These are phyloP conservation scores for Phycomyces blakesleeanus DNA, from an alignment of 192 early-diverging fungal genomes.

Conservation along the genomic window DNA sequence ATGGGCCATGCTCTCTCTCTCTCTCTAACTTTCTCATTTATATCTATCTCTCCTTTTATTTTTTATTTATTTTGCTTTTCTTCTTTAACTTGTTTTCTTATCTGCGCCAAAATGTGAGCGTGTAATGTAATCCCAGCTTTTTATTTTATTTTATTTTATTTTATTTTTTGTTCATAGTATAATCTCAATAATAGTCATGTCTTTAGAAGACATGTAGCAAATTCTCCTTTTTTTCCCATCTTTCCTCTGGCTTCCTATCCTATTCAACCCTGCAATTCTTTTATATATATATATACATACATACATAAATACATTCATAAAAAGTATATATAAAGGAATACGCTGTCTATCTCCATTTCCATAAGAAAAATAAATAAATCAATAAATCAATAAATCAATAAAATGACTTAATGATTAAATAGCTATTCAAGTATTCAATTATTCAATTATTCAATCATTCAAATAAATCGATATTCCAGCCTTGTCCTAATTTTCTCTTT, in stretches of 20 bases:
- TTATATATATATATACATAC: background rate
- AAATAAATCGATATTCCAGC: no score
- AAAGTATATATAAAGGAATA: background rate
- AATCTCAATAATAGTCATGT: background rate
- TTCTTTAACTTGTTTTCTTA: background rate
- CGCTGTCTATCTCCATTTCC: background rate
- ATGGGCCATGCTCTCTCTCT: conserved; percentile 2
- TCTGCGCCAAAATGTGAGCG: background rate
- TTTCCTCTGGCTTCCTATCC: no score
- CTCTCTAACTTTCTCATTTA: no score
- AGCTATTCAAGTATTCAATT: no score
- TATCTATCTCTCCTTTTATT: no score
- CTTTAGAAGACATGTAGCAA: background rate
- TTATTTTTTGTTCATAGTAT: background rate
- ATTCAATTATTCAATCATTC: no score
- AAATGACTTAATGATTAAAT: no score
- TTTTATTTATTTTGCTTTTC: no score
- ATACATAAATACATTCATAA: background rate
- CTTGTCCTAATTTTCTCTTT: no score
- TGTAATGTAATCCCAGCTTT: background rate
- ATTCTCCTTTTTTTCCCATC: background rate
- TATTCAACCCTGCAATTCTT: background rate
- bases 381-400: no score
- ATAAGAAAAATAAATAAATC: no score
- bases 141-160: no score